A percentile compares a stretch with the other conserved stretches of the same genome.
These are phyloP conservation scores for Pistacia integerrima DNA, from an alignment of 345 rosid species.

Conservation along the genomic window DNA sequence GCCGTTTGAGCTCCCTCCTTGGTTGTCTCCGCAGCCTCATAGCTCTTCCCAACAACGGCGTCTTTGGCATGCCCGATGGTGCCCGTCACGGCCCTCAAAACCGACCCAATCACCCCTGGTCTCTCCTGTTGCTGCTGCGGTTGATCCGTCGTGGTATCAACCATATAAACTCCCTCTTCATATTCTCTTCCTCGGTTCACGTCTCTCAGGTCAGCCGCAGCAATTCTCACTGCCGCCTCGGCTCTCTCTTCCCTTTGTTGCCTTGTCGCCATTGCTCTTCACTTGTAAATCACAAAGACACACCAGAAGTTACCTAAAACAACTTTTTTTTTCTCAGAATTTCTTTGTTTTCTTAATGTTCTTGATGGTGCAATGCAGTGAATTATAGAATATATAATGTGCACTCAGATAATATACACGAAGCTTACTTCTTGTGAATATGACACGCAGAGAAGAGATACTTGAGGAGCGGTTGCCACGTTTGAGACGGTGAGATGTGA, in stretches of 20 bases:
- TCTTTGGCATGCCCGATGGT: slow-evolving; percentile 64
- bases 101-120: slow-evolving; percentile 60
- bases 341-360: neutral
- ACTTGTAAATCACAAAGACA: neutral
- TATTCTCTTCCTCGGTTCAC: slow-evolving; percentile 33
- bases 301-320: neutral
- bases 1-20: slow-evolving; percentile 12
- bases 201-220: slow-evolving; percentile 47
- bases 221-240: slow-evolving; percentile 50
- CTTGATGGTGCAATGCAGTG: neutral
- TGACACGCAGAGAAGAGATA: neutral
- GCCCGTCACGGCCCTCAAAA: slow-evolving; percentile 55
- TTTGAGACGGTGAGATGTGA: neutral
- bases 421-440: neutral
- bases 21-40: slow-evolving; percentile 22
- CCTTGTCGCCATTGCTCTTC: slow-evolving; percentile 50
- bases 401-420: neutral
- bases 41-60: slow-evolving; percentile 55
- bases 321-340: no score
- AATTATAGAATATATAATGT: neutral
- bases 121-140: slow-evolving; percentile 41
- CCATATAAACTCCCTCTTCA: slow-evolving; percentile 5
- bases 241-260: slow-evolving; percentile 51
- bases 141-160: neutral
- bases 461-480: neutral